Evolutionary conservation across 2,329 filamentous ascomycete species (phyloP).

Genomic region (Botrytis elliptica): DNA sequence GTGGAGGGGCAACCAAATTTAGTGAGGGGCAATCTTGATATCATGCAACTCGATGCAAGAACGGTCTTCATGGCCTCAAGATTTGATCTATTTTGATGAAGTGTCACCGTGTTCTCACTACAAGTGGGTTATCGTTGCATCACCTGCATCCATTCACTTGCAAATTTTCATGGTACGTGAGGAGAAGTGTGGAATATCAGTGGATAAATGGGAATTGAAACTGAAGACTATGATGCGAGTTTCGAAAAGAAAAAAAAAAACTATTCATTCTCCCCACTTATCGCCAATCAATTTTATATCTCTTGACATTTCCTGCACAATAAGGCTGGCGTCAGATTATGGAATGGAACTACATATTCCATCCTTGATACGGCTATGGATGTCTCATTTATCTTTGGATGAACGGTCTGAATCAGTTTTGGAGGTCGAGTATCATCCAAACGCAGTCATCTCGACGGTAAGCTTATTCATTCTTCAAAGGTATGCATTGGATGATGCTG

Average conservation of each 20-base stretch:
- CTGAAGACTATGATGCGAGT: background rate
- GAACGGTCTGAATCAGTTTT: background rate
- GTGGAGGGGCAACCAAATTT: conserved; percentile 7
- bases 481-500: background rate
- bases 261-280: conserved; percentile 7
- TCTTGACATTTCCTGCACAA: conserved; percentile 9
- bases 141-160: conserved; percentile 1
- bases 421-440: background rate
- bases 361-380: background rate
- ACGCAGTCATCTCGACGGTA: background rate
- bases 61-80: background rate
- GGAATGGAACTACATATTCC: background rate
- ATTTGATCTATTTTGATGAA: conserved; percentile 9
- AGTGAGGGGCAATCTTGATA: conserved; percentile 11
- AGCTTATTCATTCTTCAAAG: background rate
- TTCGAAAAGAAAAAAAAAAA: background rate
- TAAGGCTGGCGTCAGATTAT: background rate
- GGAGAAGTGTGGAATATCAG: background rate
- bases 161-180: conserved; percentile 14
- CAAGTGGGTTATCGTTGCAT: conserved; percentile 8
- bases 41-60: conserved; percentile 7
- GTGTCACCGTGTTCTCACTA: background rate
- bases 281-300: background rate
- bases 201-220: conserved; percentile 1
- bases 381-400: background rate